A percentile compares a stretch with the other conserved stretches of the same genome.
These are phyloP conservation scores for Cyclotella cryptica DNA, from an alignment of 108 stramenopile species.

Conservation along the genomic window DNA sequence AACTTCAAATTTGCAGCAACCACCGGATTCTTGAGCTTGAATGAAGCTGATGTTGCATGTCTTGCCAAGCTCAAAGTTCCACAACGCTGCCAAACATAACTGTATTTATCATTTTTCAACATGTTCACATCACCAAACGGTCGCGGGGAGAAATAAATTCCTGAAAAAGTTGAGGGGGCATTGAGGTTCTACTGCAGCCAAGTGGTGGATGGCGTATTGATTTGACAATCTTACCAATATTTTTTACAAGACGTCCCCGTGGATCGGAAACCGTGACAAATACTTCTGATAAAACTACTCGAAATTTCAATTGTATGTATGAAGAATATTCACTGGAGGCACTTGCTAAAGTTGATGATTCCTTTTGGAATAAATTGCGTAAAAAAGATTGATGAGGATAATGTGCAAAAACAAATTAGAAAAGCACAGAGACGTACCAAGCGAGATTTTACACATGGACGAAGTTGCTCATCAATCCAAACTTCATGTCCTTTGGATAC, in stretches of 20 bases:
- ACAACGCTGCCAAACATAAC: constrained; percentile 72
- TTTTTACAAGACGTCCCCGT: constrained; percentile 80
- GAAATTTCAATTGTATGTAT: constrained; percentile 66
- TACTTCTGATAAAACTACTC: constrained; percentile 73
- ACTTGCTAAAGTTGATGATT: constrained; percentile 51
- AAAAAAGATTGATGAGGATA: too few species aligned
- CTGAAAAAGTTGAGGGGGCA: too few species aligned
- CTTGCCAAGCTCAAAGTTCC: constrained; percentile 66
- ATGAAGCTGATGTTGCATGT: constrained; percentile 62
- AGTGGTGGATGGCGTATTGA: too few species aligned
- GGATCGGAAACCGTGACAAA: constrained; percentile 72
- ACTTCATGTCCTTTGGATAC: not conserved
- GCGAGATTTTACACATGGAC: constrained; percentile 59
- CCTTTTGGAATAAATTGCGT: constrained; percentile 5
- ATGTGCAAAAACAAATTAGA: too few species aligned
- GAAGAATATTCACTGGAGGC: constrained; percentile 72
- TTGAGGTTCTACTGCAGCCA: too few species aligned
- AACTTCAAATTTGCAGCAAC: constrained; percentile 83
- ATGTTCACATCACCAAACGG: constrained; percentile 58
- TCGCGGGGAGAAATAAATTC: constrained; percentile 68
- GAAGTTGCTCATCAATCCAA: constrained; percentile 61
- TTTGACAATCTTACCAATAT: constrained; percentile 33
- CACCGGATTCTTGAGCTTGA: constrained; percentile 60
- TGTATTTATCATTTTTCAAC: constrained; percentile 65
- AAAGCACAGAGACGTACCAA: constrained; percentile 25